Conservation (phyloP, 257 asterid species). For the Petunia axillaris region DNA sequence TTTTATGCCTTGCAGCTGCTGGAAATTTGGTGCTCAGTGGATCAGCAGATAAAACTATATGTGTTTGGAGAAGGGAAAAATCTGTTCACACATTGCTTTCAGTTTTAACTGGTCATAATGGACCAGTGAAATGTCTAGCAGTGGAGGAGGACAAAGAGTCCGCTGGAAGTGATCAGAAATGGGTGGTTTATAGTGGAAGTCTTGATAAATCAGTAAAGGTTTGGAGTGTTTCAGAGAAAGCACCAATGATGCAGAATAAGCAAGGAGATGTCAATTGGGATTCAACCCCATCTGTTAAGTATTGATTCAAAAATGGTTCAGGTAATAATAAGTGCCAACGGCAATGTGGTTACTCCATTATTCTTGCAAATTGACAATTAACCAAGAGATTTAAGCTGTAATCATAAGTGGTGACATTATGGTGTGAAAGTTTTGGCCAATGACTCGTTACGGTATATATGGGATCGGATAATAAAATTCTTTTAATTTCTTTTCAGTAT, state of each 20-base stretch:
- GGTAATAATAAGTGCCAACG: not conserved
- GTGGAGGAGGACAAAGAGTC: conserved; percentile 52
- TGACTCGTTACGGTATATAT: not conserved
- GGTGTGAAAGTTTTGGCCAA: not conserved
- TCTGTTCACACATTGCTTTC: conserved; percentile 45
- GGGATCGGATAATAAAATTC: not conserved
- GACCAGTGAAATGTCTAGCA: conserved; percentile 69
- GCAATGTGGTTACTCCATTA: not conserved
- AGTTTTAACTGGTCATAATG: conserved; percentile 56
- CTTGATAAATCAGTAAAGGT: conserved; percentile 64
- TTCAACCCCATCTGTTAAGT: conserved; percentile 37
- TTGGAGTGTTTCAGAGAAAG: conserved; percentile 63
- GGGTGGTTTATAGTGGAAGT: conserved; percentile 69
- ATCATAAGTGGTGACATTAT: not conserved
- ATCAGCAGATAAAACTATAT: conserved; percentile 58
- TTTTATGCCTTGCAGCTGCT: conserved; percentile 56
- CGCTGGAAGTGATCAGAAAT: conserved; percentile 36
- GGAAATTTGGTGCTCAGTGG: conserved; percentile 60
- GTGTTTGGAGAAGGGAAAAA: conserved; percentile 68
- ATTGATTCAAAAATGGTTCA: conserved; percentile 25
- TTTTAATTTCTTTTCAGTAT: not conserved
- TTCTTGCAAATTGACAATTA: no score
- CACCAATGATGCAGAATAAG: conserved; percentile 35
- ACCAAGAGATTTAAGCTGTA: not conserved
- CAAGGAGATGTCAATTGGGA: conserved; percentile 35